phyloP scores from a whole-genome alignment of 805 yeast species.

The Metschnikowia gelsemii region DNA sequence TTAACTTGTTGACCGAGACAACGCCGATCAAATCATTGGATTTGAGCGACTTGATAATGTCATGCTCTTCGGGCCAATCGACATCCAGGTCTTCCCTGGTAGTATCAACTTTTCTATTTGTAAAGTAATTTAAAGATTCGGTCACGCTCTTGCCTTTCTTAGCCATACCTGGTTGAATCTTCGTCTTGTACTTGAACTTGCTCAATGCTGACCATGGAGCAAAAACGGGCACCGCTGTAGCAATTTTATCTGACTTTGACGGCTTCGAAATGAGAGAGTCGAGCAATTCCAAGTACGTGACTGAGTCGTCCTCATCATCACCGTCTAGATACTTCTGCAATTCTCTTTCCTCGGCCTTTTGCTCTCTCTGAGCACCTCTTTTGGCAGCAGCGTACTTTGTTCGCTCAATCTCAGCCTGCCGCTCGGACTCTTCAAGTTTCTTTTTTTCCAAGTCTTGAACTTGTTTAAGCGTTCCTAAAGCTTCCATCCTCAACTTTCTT shows the following conservation, averaged over 20 bases:
- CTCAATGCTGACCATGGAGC: slow-evolving; percentile 87
- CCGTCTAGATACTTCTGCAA: slow-evolving; percentile 43
- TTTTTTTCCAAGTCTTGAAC: slow-evolving; percentile 30
- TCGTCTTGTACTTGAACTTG: slow-evolving; percentile 77
- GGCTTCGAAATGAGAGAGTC: slow-evolving; percentile 49
- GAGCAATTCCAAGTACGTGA: slow-evolving; percentile 41
- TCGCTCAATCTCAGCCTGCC: slow-evolving; percentile 23
- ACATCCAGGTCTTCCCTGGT: slow-evolving; percentile 46
- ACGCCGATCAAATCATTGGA: slow-evolving; percentile 65
- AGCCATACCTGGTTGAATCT: slow-evolving; percentile 72
- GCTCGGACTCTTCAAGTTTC: slow-evolving; percentile 18
- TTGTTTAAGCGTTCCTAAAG: slow-evolving; percentile 78
- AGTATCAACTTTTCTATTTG: slow-evolving; percentile 44
- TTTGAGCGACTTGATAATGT: slow-evolving; percentile 53
- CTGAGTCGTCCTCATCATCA: slow-evolving; percentile 29
- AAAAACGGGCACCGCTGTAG: slow-evolving; percentile 77
- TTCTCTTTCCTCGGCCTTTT: slow-evolving; percentile 46
- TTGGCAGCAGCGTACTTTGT: slow-evolving; percentile 33
- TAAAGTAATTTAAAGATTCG: slow-evolving; percentile 63
- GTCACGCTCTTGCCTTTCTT: slow-evolving; percentile 86
- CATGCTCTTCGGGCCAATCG: slow-evolving; percentile 74
- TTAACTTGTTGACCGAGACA: slow-evolving; percentile 71
- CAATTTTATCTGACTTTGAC: slow-evolving; percentile 48
- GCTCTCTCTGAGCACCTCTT: slow-evolving; percentile 40
- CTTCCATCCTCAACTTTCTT: slow-evolving; percentile 67